Evolutionary conservation across 352 stramenopile species (phyloP), one percentile per base, ranked within the genome.

Genomic region (Phytopythium helicoides): DNA sequence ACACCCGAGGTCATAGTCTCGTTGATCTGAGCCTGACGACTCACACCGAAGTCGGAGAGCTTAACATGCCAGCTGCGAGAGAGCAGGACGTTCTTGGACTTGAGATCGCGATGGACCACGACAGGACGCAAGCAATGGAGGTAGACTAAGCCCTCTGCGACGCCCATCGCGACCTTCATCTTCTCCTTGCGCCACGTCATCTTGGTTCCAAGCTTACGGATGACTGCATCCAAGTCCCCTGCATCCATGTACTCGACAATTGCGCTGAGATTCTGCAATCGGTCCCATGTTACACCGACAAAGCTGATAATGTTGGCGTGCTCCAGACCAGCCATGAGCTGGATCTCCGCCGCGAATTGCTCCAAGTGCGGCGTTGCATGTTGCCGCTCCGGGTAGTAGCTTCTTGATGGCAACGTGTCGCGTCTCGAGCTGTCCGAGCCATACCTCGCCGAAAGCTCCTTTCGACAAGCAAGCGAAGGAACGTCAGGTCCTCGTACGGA

Each of bases 21-120:
- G 53, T 91, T 87, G 21, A 87, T 65, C 16, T 64, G 66, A 10
- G 81, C 78, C 54, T 90, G 81, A 34, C 85, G 75, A 39, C 80
- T 90, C 22, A 96, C 73, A 4, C 87, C 88, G 62, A 96, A 95
- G 61, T 95, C 88, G n/a, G 76, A 87, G 22, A 96, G 64, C 58
- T 96, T 96, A 25, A 76, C 84, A 19, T 84, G 71, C 33, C 73
- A 69, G 11, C 74, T 66, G 28, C 71, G 69, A 53, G 89, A 77
- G 3, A 96, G 65, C 36, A 95, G 68, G 37, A 95, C 75, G 38
- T 95, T 95, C 58, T 90, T 87, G 36, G 76, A 88, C 64, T 96
- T 95, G 58, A 96, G 68, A 26, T 96, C 86, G 28, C 86, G 80
- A 53, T 96, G 87, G 3, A 96, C 70, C 31, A 96, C 62, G 15